These are phyloP conservation scores for Mycena pura DNA, from an alignment of 768 basidiomycete genomes.

Conservation along the genomic window DNA sequence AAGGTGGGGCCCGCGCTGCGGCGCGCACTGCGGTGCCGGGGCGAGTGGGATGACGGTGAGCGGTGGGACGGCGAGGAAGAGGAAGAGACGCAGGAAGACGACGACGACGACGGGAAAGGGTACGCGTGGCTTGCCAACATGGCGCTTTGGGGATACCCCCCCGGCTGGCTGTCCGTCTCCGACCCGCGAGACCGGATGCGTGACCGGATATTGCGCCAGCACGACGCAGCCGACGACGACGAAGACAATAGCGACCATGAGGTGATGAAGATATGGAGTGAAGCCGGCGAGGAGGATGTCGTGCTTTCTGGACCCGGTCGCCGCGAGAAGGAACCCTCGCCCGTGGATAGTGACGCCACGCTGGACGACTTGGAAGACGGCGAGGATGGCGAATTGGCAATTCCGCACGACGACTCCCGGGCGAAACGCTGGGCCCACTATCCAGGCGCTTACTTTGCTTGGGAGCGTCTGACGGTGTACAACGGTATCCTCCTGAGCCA, in stretches of 20 bases:
- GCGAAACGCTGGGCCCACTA: slow-evolving; percentile 20
- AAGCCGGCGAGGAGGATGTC: slow-evolving; percentile 16
- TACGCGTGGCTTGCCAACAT: slow-evolving; percentile 67
- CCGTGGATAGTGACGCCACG: too few species aligned
- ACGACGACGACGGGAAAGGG: slow-evolving; percentile 36
- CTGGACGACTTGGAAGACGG: too few species aligned
- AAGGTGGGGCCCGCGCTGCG: slow-evolving; percentile 19
- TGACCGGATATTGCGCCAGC: slow-evolving; percentile 52
- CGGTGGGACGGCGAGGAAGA: slow-evolving; percentile 61
- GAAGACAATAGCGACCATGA: slow-evolving; percentile 47
- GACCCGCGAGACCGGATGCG: slow-evolving; percentile 63
- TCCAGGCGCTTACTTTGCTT: slow-evolving; percentile 21
- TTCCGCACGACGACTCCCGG: too few species aligned
- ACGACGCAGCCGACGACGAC: slow-evolving; percentile 34
- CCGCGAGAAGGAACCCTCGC: not conserved
- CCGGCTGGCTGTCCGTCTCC: slow-evolving; percentile 60
- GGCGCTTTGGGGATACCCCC: slow-evolving; percentile 78
- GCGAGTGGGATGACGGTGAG: slow-evolving; percentile 59
- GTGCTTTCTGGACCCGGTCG: not conserved
- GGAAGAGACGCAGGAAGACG: slow-evolving; percentile 35
- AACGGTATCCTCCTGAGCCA: slow-evolving; percentile 41
- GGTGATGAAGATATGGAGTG: slow-evolving; percentile 32
- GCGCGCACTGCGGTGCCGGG: slow-evolving; percentile 30
- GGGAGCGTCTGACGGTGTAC: slow-evolving; percentile 27
- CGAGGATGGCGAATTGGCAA: slow-evolving; percentile 23